These are phyloP conservation scores for Tetraselmis striata DNA, from an alignment of 139 green algal species.

Conservation along the genomic window DNA sequence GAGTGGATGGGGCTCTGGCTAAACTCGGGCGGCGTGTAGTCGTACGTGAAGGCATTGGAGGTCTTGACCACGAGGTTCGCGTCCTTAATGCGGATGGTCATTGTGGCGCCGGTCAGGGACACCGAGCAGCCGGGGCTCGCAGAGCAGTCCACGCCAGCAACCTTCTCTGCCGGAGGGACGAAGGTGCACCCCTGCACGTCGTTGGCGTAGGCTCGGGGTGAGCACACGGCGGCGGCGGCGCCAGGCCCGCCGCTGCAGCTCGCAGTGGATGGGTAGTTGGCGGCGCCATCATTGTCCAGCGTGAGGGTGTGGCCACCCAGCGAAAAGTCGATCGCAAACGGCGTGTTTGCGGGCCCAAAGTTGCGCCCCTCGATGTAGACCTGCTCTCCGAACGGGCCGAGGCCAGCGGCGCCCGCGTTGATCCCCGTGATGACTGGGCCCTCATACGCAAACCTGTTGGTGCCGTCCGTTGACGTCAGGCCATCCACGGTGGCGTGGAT, in stretches of 20 bases:
- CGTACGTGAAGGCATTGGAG: background rate
- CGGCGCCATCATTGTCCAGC: background rate
- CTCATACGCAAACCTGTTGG: constrained; percentile 5
- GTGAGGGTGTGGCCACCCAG: background rate
- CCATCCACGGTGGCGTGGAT: constrained; percentile 3
- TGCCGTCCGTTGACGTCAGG: constrained; percentile 1
- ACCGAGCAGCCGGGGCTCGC: background rate
- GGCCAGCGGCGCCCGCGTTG: background rate
- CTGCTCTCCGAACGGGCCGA: background rate
- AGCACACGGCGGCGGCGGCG: background rate
- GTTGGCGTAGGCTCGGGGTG: background rate
- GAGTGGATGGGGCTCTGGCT: background rate
- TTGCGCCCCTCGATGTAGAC: constrained; percentile 11
- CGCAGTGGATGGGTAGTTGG: background rate
- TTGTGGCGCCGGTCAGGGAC: background rate
- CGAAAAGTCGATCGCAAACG: background rate
- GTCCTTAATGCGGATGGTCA: background rate
- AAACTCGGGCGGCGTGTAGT: background rate
- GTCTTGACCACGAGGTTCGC: background rate
- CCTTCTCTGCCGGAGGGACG: background rate
- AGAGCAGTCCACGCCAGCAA: background rate
- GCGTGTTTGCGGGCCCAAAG: constrained; percentile 3
- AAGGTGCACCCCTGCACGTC: background rate
- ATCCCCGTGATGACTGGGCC: constrained; percentile 10
- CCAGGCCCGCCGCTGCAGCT: background rate